phyloP scores from a whole-genome alignment of 2,329 filamentous ascomycete species.

The Coniochaeta sp. region DNA sequence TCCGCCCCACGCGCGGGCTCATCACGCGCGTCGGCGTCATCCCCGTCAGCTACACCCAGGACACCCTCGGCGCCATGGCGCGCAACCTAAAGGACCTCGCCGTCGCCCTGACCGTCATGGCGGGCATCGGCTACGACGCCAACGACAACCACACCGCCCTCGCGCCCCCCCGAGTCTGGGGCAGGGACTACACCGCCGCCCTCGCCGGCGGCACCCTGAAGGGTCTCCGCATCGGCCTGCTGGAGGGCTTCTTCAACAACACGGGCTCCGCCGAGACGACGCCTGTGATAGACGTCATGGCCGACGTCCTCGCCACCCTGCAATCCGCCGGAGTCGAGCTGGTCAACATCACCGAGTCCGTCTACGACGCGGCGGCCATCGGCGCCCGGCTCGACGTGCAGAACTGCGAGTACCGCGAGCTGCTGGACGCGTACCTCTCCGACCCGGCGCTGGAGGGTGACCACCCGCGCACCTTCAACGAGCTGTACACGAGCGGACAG shows the following conservation, averaged over 20 bases:
- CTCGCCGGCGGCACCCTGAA: conserved; percentile 21
- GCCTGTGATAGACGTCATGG: conserved; percentile 49
- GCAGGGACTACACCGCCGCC: conserved; percentile 37
- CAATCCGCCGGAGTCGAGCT: conserved; percentile 38
- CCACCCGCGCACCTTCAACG: conserved; percentile 36
- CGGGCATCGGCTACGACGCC: conserved; percentile 40
- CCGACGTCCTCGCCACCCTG: conserved; percentile 36
- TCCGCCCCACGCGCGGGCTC: conserved; percentile 48
- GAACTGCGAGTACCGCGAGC: conserved; percentile 50
- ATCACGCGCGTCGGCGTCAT: conserved; percentile 44
- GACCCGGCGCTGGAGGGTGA: conserved; percentile 28
- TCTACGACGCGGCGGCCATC: conserved; percentile 47
- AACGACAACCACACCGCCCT: conserved; percentile 45
- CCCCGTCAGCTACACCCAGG: conserved; percentile 50
- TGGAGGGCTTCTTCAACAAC: conserved; percentile 52
- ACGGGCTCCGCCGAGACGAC: conserved; percentile 43
- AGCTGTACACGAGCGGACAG: conserved; percentile 41
- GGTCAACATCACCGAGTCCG: conserved; percentile 37
- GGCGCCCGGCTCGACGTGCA: conserved; percentile 48
- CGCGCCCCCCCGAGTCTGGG: conserved; percentile 30
- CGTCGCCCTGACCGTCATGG: conserved; percentile 44
- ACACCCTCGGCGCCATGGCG: conserved; percentile 47
- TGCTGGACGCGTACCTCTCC: conserved; percentile 48
- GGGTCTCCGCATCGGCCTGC: conserved; percentile 23
- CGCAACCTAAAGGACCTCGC: conserved; percentile 43